Conservation (phyloP, 225 moss, liverwort and hornwort species). For the Rhytidiadelphus loreus region DNA sequence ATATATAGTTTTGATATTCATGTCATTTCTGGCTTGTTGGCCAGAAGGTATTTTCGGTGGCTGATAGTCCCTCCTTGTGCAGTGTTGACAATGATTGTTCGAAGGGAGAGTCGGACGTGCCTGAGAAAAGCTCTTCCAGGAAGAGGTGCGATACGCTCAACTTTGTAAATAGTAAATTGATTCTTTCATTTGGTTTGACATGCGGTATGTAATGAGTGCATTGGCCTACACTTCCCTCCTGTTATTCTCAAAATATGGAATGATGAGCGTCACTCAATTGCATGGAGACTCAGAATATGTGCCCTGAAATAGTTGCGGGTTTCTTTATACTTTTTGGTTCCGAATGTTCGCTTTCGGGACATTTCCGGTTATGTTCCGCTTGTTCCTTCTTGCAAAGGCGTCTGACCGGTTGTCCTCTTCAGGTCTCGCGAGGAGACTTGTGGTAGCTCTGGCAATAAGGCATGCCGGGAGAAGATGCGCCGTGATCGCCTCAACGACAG, state of each 20-base stretch:
- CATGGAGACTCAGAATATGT: not conserved
- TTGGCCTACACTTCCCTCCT: not conserved
- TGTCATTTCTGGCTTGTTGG: not conserved
- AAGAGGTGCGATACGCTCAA: conserved; percentile 36
- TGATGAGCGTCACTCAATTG: not conserved
- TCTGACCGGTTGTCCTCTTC: not conserved
- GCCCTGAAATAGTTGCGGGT: not conserved
- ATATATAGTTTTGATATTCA: not conserved
- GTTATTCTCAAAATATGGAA: not conserved
- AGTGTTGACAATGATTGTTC: conserved; percentile 79
- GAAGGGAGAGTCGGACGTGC: conserved; percentile 62
- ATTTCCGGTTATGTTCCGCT: not conserved
- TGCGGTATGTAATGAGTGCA: not conserved
- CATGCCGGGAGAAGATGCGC: conserved; percentile 88
- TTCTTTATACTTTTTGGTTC: not conserved
- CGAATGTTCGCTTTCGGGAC: too few species aligned
- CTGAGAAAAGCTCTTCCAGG: conserved; percentile 41
- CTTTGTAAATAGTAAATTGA: not conserved
- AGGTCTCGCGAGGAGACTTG: conserved; percentile 72
- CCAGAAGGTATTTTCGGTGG: not conserved
- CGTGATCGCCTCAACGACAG: conserved; percentile 87
- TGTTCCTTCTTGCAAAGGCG: not conserved
- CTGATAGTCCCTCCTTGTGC: not conserved
- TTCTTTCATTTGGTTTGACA: not conserved
- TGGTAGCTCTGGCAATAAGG: conserved; percentile 64